Evolutionary conservation across 352 stramenopile species (phyloP), one percentile per base, ranked within the genome.

Genomic region (Plasmopara muralis): DNA sequence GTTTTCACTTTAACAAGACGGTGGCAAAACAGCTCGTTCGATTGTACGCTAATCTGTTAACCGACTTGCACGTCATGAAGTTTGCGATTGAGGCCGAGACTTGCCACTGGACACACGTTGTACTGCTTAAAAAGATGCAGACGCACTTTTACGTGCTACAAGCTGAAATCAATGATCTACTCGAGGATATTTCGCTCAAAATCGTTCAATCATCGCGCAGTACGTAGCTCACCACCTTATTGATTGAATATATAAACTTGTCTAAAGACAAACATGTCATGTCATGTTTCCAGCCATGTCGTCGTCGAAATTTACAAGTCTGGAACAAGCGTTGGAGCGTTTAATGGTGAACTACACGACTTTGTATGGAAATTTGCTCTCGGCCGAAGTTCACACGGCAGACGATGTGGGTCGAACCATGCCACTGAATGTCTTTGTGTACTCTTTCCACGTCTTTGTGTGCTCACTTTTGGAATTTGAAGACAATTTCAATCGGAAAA

Each of bases 341-440:
- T 64, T 87, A 5, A 69, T 87, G 48, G 37, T 52, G 15, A 87
- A 86, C 35, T 87, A 87, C 51, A 75, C 72, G 14, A 64, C 53
- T 1, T 31, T 86, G 8, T 87, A 84, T 40, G 65, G 69, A 9
- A 68, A 85, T 9, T 43, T 86, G 1, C 54, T 81, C 0, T 57
- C 66, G 0, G 51, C 74, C 6, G 62, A 64, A 10, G 68, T 85
- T 6, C 57, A 75, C 42, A 72, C 68, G 0, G 51, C 65, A 14
- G 57, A 68, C 20, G 72, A 89, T 33, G 72, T 89, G 28, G 74
- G 64, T 0, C 77, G 76, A 49, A 83, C 76, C 7, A 85, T 91
- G 69, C 76, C 77, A 0, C 50, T 91, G 20, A 87, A 88, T 45
- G 66, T 91, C 9, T 92, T 92, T 41, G 67, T 89, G 15, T 92